A percentile compares a stretch with the other conserved stretches of the same genome.
phyloP scores from a whole-genome alignment of 1,284 basidiomycete species.

The Tilletia indica region DNA sequence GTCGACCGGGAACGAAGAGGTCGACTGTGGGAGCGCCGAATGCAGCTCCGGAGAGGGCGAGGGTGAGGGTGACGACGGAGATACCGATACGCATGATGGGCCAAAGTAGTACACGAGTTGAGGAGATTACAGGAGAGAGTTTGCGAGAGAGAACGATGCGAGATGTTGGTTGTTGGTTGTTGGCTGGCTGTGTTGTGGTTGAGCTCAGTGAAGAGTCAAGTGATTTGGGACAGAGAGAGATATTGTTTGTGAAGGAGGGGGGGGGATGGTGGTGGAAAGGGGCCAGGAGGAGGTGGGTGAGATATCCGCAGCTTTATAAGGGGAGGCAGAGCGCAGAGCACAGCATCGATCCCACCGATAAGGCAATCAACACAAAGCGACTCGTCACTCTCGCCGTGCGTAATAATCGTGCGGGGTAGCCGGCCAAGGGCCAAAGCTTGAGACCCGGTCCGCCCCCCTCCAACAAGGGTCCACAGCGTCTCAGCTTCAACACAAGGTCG shows the following conservation, averaged over 20 bases:
- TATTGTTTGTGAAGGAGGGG: not conserved
- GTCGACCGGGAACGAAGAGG: not conserved
- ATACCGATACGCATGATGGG: not conserved
- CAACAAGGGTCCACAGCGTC: too few relatives aligned
- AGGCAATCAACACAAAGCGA: not conserved
- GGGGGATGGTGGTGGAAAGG: not conserved
- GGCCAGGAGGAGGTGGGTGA: not conserved
- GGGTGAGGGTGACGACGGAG: slow-evolving; percentile 4
- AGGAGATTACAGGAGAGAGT: not conserved
- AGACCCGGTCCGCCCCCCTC: too few relatives aligned
- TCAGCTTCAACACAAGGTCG: too few relatives aligned
- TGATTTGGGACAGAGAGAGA: too few relatives aligned
- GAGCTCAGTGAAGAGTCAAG: too few relatives aligned
- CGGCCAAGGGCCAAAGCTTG: too few relatives aligned
- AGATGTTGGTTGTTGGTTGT: not conserved
- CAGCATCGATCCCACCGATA: not conserved
- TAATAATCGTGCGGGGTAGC: not conserved
- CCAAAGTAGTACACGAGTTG: not conserved
- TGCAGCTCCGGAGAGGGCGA: slow-evolving; percentile 13
- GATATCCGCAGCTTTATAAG: not conserved
- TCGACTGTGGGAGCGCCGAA: slow-evolving; percentile 9
- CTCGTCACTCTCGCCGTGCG: not conserved
- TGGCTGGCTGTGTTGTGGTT: too few relatives aligned
- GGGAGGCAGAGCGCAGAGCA: not conserved
- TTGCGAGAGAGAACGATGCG: not conserved